phyloP scores from a whole-genome alignment of 2,329 filamentous ascomycete genomes.

The Fusarium buharicum region DNA sequence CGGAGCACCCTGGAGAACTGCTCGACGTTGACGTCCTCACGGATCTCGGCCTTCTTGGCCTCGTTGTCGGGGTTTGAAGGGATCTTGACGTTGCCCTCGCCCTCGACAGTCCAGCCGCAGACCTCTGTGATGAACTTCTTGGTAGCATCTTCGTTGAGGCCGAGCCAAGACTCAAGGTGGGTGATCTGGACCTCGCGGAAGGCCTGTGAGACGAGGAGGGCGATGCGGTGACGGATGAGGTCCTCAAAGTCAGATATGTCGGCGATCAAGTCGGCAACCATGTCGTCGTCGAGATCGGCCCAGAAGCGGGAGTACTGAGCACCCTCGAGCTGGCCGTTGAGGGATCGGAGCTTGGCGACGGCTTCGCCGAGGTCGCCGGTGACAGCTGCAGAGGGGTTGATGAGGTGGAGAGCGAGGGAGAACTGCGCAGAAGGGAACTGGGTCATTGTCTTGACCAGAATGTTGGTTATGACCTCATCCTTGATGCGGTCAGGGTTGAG shows the following conservation, averaged over 20 bases:
- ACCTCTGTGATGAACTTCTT: slow-evolving; percentile 85
- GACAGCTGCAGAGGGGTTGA: slow-evolving; percentile 78
- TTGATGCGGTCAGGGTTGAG: slow-evolving; percentile 98
- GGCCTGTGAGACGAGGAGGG: slow-evolving; percentile 83
- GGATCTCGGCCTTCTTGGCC: slow-evolving; percentile 93
- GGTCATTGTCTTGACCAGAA: slow-evolving; percentile 97
- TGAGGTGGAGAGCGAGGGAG: slow-evolving; percentile 90
- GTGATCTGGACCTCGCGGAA: slow-evolving; percentile 77
- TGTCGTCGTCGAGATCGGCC: slow-evolving; percentile 92
- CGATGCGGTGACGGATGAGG: slow-evolving; percentile 88
- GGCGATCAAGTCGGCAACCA: slow-evolving; percentile 94
- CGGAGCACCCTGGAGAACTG: slow-evolving; percentile 84
- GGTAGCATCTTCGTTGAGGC: slow-evolving; percentile 73
- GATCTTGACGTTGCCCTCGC: slow-evolving; percentile 73
- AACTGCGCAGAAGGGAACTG: slow-evolving; percentile 98
- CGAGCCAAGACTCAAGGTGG: slow-evolving; percentile 80
- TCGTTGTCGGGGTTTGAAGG: slow-evolving; percentile 97
- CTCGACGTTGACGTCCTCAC: slow-evolving; percentile 93
- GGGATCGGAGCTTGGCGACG: slow-evolving; percentile 83
- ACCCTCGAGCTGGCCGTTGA: slow-evolving; percentile 88
- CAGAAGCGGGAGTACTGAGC: slow-evolving; percentile 94
- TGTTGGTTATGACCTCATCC: slow-evolving; percentile 97
- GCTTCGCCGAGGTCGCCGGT: slow-evolving; percentile 86
- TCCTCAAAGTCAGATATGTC: slow-evolving; percentile 97
- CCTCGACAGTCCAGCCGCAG: slow-evolving; percentile 85